A percentile compares a stretch with the other conserved stretches of the same genome.
Evolutionary conservation across 2,329 filamentous ascomycete genomes (phyloP).

Genomic region (Elsinoe batatas): DNA sequence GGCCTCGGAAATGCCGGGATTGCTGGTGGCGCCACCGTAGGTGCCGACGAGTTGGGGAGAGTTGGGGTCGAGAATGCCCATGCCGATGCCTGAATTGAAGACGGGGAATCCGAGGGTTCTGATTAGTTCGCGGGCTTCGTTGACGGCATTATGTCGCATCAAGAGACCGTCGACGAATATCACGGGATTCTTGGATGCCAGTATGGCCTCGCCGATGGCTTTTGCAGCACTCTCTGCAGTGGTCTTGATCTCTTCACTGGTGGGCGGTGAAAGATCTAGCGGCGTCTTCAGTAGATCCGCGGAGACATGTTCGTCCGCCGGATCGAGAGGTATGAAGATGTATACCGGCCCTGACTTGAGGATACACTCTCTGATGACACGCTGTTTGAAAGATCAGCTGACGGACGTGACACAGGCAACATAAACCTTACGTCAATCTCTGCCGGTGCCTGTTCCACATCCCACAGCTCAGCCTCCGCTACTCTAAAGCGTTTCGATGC

Average conservation of each 20-base stretch:
- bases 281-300: slow-evolving; percentile 28
- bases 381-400: slow-evolving; percentile 15
- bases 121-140: slow-evolving; percentile 28
- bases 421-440: slow-evolving; percentile 31
- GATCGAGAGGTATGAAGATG: slow-evolving; percentile 36
- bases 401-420: background rate
- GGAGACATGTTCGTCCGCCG: slow-evolving; percentile 30
- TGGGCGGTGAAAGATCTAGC: slow-evolving; percentile 26
- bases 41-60: slow-evolving; percentile 32
- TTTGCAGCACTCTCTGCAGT: slow-evolving; percentile 24
- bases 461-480: slow-evolving; percentile 33
- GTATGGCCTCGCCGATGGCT: slow-evolving; percentile 27
- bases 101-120: slow-evolving; percentile 29
- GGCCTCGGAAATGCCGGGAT: slow-evolving; percentile 29
- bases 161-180: slow-evolving; percentile 33
- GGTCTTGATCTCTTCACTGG: slow-evolving; percentile 23
- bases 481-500: slow-evolving; percentile 30
- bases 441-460: slow-evolving; percentile 29
- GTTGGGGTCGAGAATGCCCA: slow-evolving; percentile 34
- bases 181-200: slow-evolving; percentile 28
- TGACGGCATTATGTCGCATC: slow-evolving; percentile 29
- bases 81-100: slow-evolving; percentile 34
- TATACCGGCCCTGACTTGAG: slow-evolving; percentile 35
- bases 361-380: slow-evolving; percentile 35
- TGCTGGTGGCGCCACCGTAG: slow-evolving; percentile 32